phyloP scores from a whole-genome alignment of 495 filamentous ascomycete genomes.

The Schizothecium vesticola region DNA sequence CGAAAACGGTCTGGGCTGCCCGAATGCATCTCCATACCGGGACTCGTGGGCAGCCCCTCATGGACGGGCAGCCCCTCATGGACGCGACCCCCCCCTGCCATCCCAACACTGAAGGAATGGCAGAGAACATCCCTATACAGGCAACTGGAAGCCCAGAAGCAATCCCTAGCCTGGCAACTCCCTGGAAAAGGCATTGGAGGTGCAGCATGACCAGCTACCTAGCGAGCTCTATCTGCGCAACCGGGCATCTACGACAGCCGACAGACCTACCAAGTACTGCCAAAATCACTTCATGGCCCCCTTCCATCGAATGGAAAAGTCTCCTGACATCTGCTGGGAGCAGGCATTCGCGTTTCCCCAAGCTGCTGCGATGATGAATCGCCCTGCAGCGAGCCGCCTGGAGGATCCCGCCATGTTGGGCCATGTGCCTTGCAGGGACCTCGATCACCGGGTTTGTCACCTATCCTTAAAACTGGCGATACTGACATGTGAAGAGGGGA shows the following conservation, averaged over 20 bases:
- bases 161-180: too few relatives aligned
- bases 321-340: neutral
- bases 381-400: neutral
- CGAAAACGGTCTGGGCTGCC: neutral
- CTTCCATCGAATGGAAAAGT: neutral
- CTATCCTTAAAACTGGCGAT: neutral
- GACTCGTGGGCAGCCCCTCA: neutral
- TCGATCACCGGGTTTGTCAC: neutral
- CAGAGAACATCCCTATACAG: too few relatives aligned
- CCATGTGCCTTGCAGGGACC: neutral
- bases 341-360: neutral
- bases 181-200: neutral
- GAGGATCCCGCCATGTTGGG: neutral
- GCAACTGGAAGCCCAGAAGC: too few relatives aligned
- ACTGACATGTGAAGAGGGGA: neutral
- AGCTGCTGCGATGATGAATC: neutral
- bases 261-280: neutral
- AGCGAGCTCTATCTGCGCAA: too few relatives aligned
- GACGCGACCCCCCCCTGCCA: too few relatives aligned
- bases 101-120: neutral
- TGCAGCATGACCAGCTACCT: neutral
- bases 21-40: neutral
- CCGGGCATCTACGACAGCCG: too few relatives aligned
- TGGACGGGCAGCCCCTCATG: neutral
- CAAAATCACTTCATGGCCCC: neutral